Percentiles rank a stretch among this genome's conserved stretches.
Conservation (phyloP, 2,329 filamentous ascomycete genomes). For the Talaromyces funiculosus region DNA sequence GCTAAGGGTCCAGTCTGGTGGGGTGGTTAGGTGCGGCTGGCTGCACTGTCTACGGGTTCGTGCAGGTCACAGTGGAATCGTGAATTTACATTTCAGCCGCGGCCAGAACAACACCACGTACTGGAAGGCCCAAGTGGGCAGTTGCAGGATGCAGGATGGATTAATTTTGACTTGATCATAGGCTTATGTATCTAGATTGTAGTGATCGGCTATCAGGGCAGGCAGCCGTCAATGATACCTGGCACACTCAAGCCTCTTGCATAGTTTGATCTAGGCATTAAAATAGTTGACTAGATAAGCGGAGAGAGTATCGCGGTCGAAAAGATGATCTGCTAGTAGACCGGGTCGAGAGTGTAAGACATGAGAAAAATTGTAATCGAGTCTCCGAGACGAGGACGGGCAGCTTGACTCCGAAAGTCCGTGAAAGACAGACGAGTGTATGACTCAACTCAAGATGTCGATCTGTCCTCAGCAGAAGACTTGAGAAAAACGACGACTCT, state of each 20-base stretch:
- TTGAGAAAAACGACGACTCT: neutral
- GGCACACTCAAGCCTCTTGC: neutral
- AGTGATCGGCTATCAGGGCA: neutral
- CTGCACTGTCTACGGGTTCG: neutral
- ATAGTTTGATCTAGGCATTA: neutral
- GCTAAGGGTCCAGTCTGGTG: neutral
- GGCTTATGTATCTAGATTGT: neutral
- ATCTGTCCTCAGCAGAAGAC: neutral
- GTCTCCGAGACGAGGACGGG: neutral
- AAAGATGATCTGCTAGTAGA: neutral
- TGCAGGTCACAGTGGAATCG: neutral
- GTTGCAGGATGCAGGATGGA: neutral
- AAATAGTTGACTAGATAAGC: neutral
- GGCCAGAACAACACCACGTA: neutral
- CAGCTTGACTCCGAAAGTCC: neutral
- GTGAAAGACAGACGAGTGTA: neutral
- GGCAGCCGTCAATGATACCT: neutral
- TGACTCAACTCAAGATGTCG: neutral
- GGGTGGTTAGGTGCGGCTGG: neutral
- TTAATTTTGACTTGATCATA: neutral
- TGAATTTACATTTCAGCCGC: neutral
- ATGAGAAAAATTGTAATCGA: neutral
- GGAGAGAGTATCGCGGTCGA: too few relatives aligned
- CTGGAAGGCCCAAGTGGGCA: neutral
- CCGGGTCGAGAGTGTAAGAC: too few relatives aligned